phyloP scores from a whole-genome alignment of 441 rosid genomes.

The Populus tomentosa region DNA sequence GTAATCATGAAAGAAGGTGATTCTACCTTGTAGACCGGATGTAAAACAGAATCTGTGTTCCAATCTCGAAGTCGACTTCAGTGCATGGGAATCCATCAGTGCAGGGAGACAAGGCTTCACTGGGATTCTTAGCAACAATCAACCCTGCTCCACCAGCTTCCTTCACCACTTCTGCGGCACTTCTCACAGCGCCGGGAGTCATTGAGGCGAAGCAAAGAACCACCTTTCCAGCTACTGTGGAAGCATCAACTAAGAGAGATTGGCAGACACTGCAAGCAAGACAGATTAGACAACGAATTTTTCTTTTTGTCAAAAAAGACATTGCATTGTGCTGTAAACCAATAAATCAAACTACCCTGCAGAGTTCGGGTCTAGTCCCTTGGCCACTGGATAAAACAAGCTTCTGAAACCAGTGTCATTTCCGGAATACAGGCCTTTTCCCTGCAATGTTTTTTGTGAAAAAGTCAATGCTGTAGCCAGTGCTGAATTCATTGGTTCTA shows the following conservation, averaged over 20 bases:
- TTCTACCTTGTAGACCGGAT: slow-evolving; percentile 39
- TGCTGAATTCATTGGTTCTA: neutral
- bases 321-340: neutral
- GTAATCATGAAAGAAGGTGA: neutral
- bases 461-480: neutral
- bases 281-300: neutral
- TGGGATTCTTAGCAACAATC: slow-evolving; percentile 39
- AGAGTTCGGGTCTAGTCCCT: slow-evolving; percentile 26
- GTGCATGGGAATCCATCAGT: slow-evolving; percentile 29
- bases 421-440: slow-evolving; percentile 38
- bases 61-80: slow-evolving; percentile 47
- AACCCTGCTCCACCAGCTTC: slow-evolving; percentile 44
- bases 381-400: slow-evolving; percentile 31
- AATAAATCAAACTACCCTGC: slow-evolving; percentile 26
- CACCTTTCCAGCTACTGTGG: slow-evolving; percentile 36
- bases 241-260: slow-evolving; percentile 25
- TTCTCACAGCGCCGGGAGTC: slow-evolving; percentile 13
- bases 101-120: slow-evolving; percentile 31
- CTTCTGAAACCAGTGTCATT: slow-evolving; percentile 26
- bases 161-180: slow-evolving; percentile 25
- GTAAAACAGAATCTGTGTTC: slow-evolving; percentile 45
- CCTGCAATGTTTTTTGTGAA: slow-evolving; percentile 17
- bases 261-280: slow-evolving; percentile 35
- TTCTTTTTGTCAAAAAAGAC: neutral
- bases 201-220: slow-evolving; percentile 39